A percentile compares a stretch with the other conserved stretches of the same genome.
Conservation (phyloP, 2,329 filamentous ascomycete genomes). For the Stromatinia cepivora region DNA sequence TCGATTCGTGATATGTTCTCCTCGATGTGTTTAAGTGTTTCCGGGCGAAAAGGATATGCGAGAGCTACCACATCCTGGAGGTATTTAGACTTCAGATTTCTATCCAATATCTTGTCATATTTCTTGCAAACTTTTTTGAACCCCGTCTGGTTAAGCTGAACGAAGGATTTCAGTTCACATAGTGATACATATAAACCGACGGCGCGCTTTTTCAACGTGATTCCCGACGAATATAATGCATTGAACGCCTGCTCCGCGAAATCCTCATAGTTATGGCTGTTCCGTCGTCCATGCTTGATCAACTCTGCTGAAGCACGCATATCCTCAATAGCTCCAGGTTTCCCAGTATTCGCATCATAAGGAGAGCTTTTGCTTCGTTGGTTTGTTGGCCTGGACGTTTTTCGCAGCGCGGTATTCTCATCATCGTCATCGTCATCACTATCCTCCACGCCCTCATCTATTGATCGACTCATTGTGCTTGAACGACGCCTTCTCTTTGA, state of each 20-base stretch:
- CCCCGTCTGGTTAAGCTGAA: conserved; percentile 93
- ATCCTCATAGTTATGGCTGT: conserved; percentile 71
- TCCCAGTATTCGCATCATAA: conserved; percentile 28
- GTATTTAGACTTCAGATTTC: conserved; percentile 74
- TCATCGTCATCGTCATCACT: conserved; percentile 67
- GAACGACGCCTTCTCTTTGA: conserved; percentile 47
- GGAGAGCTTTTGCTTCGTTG: conserved; percentile 41
- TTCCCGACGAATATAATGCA: conserved; percentile 67
- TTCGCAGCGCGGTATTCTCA: conserved; percentile 52
- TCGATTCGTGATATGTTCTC: conserved; percentile 75
- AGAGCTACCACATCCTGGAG: conserved; percentile 71
- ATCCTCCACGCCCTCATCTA: conserved; percentile 64
- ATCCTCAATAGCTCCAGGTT: conserved; percentile 46
- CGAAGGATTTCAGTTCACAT: conserved; percentile 93
- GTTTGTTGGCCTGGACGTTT: conserved; percentile 37
- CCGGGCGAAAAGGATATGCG: conserved; percentile 77
- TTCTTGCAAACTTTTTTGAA: conserved; percentile 98
- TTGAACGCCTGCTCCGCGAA: conserved; percentile 72
- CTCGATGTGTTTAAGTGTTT: conserved; percentile 70
- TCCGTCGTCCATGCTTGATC: conserved; percentile 57
- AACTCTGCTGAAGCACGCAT: conserved; percentile 64
- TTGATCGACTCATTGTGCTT: conserved; percentile 47
- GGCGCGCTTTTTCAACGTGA: conserved; percentile 90
- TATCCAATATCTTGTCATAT: conserved; percentile 93
- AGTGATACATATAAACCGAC: conserved; percentile 86